Percentiles rank a stretch among this genome's conserved stretches.
Conservation (phyloP, 768 basidiomycete species). For the Mrakia blollopis region DNA sequence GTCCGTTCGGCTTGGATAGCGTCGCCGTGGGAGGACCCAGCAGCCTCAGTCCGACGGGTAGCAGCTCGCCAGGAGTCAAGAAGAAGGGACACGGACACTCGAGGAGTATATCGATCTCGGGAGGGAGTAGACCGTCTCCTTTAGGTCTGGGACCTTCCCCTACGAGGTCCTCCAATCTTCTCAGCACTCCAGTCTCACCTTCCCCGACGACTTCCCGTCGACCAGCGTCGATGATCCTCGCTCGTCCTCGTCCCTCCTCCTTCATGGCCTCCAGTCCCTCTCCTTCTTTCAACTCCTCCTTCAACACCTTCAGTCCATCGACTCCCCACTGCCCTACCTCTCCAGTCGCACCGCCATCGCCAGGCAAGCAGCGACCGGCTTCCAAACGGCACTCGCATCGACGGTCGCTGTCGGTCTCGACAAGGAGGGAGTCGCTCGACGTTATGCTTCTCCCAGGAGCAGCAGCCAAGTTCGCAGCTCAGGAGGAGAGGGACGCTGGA, state of each 20-base stretch:
- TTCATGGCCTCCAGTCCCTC: conserved; percentile 11
- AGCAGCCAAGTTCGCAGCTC: conserved; percentile 59
- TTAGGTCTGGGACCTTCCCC: neutral
- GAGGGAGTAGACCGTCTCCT: conserved; percentile 12
- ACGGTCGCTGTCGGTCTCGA: conserved; percentile 81
- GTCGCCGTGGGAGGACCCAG: neutral
- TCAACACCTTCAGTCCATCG: neutral
- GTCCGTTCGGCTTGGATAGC: conserved; percentile 9
- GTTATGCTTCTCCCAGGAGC: conserved; percentile 63
- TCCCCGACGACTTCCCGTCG: neutral
- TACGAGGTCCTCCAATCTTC: neutral
- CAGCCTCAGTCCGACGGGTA: neutral
- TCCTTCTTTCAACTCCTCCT: neutral
- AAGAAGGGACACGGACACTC: conserved; percentile 12
- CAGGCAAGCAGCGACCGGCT: neutral
- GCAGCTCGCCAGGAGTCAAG: neutral
- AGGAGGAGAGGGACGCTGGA: conserved; percentile 64
- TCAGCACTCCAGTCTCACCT: neutral
- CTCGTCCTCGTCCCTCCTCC: neutral
- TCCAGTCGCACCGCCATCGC: neutral
- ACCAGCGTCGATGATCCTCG: too few species aligned
- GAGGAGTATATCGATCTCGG: conserved; percentile 15
- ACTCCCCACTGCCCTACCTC: neutral
- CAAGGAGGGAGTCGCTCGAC: conserved; percentile 81
- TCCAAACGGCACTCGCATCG: conserved; percentile 50